Evolutionary conservation across 441 rosid genomes (phyloP).

Genomic region (Hura crepitans): DNA sequence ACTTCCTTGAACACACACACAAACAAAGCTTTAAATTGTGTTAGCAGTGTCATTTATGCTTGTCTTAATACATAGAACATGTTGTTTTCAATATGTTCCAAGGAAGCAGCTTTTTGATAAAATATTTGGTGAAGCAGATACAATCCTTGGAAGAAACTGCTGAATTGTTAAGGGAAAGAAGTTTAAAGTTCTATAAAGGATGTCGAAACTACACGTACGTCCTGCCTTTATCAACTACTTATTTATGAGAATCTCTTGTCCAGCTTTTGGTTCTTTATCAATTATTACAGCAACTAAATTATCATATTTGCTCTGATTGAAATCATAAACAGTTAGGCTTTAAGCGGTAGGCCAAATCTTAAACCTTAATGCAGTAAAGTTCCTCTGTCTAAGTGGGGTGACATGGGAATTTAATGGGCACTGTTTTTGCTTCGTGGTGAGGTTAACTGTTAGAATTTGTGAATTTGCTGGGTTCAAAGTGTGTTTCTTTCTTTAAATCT

Average conservation of each 20-base stretch:
- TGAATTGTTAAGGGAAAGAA: constrained; percentile 77
- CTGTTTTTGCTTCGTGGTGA: neutral
- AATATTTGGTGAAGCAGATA: constrained; percentile 55
- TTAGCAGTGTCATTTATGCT: neutral
- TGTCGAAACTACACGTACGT: constrained; percentile 95
- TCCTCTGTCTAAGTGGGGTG: neutral
- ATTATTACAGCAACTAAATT: neutral
- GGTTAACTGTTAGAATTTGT: neutral
- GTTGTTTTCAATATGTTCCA: neutral
- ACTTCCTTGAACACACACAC: neutral
- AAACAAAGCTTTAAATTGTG: constrained; percentile 2
- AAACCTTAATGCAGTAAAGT: constrained; percentile 1
- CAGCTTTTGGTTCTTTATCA: neutral
- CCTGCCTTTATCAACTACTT: neutral
- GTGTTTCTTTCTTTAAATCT: constrained; percentile 1
- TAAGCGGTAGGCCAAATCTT: neutral
- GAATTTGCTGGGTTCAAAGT: constrained; percentile 5
- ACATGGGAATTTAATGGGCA: neutral
- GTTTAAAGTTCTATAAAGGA: constrained; percentile 94
- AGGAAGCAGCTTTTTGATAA: neutral
- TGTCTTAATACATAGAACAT: neutral
- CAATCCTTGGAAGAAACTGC: constrained; percentile 91
- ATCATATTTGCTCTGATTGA: neutral
- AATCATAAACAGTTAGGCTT: neutral
- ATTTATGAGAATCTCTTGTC: neutral